These are phyloP conservation scores for Aspergillus sp. DNA, from an alignment of 2,329 filamentous ascomycete genomes.

Conservation along the genomic window DNA sequence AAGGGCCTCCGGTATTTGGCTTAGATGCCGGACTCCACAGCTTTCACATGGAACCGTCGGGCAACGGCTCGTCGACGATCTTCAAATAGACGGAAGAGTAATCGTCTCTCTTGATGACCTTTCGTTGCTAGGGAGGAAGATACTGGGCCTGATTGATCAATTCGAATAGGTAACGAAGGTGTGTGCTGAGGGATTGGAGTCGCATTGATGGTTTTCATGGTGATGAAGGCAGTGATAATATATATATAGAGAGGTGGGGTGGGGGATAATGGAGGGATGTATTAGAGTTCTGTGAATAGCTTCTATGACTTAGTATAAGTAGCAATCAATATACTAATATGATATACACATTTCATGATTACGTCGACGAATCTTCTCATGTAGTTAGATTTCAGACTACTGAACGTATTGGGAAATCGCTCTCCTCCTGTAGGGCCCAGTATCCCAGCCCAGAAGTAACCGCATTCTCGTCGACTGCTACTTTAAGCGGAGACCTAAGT, in stretches of 20 bases:
- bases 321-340: no score
- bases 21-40: slow-evolving; percentile 26
- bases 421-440: no score
- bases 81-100: slow-evolving; percentile 27
- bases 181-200: slow-evolving; percentile 20
- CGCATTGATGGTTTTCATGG: background rate
- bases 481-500: background rate
- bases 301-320: no score
- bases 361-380: no score
- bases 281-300: no score
- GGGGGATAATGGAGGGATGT: no score
- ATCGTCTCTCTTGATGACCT: slow-evolving; percentile 25
- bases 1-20: slow-evolving; percentile 31
- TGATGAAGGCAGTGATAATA: background rate
- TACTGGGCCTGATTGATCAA: slow-evolving; percentile 22
- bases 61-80: slow-evolving; percentile 26
- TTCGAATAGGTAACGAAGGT: slow-evolving; percentile 28
- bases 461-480: background rate
- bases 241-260: no score
- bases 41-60: slow-evolving; percentile 25
- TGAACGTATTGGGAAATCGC: no score
- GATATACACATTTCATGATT: no score
- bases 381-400: no score
- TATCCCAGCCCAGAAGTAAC: no score
- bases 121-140: slow-evolving; percentile 26